A percentile compares a stretch with the other conserved stretches of the same genome.
Evolutionary conservation across 2,329 filamentous ascomycete genomes (phyloP).

Genomic region (Claviceps humidiphila): DNA sequence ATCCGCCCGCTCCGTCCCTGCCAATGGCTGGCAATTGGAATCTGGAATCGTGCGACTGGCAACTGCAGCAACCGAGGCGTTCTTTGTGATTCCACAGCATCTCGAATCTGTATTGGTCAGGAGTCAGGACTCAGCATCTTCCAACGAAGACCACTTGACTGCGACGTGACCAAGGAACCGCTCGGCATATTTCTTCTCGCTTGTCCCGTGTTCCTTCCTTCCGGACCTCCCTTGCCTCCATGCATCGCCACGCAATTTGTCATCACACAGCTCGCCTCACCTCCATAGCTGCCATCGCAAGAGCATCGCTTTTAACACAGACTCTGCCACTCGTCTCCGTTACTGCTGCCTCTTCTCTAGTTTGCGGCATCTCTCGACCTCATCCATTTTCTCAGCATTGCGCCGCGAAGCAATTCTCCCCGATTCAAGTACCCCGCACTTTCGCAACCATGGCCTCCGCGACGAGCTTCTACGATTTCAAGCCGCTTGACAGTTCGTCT

Average conservation of each 20-base stretch:
- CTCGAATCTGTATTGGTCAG: background rate
- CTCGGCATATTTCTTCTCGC: background rate
- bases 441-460: slow-evolving; percentile 25
- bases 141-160: no score
- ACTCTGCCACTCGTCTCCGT: background rate
- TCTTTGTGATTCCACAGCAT: background rate
- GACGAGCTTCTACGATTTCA: slow-evolving; percentile 65
- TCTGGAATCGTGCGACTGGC: no score
- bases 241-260: slow-evolving; percentile 5
- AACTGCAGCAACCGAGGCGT: background rate
- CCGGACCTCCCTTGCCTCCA: background rate
- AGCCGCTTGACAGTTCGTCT: slow-evolving; percentile 58
- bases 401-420: background rate
- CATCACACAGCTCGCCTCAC: slow-evolving; percentile 4
- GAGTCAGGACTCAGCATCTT: no score
- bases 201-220: background rate
- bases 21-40: background rate
- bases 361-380: background rate
- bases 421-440: slow-evolving; percentile 2
- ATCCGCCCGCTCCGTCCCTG: background rate
- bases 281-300: background rate
- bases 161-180: no score
- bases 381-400: background rate
- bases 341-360: background rate
- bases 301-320: slow-evolving; percentile 5